These are phyloP conservation scores for Triticum turgidum DNA, from an alignment of 176 grass and related monocot genomes.

Conservation along the genomic window DNA sequence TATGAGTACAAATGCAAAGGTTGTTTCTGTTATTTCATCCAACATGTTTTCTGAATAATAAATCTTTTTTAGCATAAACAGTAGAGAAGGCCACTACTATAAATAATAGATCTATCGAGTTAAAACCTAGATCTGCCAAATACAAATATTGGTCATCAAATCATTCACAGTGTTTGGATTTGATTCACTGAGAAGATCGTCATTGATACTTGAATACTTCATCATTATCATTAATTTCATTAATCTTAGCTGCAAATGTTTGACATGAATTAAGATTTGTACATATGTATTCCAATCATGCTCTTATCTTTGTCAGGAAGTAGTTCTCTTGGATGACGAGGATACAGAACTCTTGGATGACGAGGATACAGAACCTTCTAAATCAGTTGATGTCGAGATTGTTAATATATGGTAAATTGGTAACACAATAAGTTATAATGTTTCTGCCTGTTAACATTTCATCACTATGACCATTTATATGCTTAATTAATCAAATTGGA, in stretches of 20 bases:
- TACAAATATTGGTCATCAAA: not conserved
- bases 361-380: slow-evolving; percentile 32
- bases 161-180: not conserved
- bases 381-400: slow-evolving; percentile 23
- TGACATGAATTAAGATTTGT: not conserved
- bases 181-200: not conserved
- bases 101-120: not conserved
- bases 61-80: slow-evolving; percentile 5
- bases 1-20: not conserved
- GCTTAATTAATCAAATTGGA: slow-evolving; percentile 22
- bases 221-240: not conserved
- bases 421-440: slow-evolving; percentile 24
- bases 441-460: slow-evolving; percentile 2
- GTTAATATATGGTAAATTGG: slow-evolving; percentile 47
- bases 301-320: slow-evolving; percentile 31
- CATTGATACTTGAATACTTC: not conserved
- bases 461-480: not conserved
- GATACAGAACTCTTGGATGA: slow-evolving; percentile 45
- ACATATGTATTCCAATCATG: not conserved
- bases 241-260: slow-evolving; percentile 3
- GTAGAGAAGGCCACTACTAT: not conserved
- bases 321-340: slow-evolving; percentile 61
- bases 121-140: slow-evolving; percentile 1
- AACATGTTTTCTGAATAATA: not conserved
- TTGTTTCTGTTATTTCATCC: slow-evolving; percentile 19